phyloP scores from a whole-genome alignment of 2,329 filamentous ascomycete genomes.

The Elsinoe perseae region DNA sequence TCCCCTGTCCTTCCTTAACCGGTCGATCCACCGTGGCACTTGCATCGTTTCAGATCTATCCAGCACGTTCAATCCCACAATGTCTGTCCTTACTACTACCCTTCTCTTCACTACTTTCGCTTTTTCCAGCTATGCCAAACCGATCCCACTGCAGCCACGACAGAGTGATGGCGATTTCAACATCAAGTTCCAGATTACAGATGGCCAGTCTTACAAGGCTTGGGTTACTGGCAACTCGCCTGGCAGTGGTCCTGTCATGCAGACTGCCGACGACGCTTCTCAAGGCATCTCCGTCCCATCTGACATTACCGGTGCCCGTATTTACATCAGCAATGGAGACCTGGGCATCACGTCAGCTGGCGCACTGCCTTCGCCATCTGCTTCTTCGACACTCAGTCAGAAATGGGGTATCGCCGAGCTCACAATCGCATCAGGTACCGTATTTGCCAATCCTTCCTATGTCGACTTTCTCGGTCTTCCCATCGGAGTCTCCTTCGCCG shows the following conservation, averaged over 20 bases:
- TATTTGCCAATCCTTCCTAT: slow-evolving; percentile 31
- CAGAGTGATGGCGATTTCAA: background rate
- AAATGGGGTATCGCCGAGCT: slow-evolving; percentile 38
- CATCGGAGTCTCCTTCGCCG: slow-evolving; percentile 44
- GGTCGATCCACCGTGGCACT: background rate
- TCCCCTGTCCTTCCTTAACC: background rate
- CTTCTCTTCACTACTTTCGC: background rate
- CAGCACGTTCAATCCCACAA: background rate
- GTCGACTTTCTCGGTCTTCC: slow-evolving; percentile 35
- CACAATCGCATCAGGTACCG: slow-evolving; percentile 31
- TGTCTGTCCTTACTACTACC: background rate
- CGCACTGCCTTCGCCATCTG: background rate
- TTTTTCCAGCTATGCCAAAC: background rate
- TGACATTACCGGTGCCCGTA: background rate
- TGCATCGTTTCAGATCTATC: slow-evolving; percentile 1
- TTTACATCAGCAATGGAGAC: too few species aligned
- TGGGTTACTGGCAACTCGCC: background rate
- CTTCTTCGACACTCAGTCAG: background rate
- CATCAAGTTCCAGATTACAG: background rate
- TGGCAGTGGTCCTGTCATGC: background rate
- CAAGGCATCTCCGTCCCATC: background rate
- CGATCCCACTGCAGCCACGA: background rate
- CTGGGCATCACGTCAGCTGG: too few species aligned
- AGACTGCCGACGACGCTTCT: background rate
- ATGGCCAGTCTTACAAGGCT: background rate